Evolutionary conservation across 73 alveolate species (phyloP).

Genomic region (Tetrahymena malaccensis): DNA sequence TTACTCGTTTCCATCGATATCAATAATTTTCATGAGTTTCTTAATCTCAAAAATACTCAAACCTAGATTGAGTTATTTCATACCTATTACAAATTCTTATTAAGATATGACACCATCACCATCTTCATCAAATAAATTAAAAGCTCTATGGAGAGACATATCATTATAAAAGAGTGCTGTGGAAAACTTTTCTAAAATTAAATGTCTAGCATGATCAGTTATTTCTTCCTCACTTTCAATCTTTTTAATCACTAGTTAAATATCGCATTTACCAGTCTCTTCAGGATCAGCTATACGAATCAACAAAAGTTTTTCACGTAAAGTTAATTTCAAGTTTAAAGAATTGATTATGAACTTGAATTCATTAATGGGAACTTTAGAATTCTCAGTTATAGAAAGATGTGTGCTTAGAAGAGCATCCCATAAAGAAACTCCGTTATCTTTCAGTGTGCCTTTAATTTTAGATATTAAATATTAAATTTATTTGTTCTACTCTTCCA

Average conservation of each 20-base stretch:
- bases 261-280: neutral
- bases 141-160: neutral
- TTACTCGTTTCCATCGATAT: neutral
- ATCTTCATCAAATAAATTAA: neutral
- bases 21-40: neutral
- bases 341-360: neutral
- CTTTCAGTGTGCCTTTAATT: neutral
- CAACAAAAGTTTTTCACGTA: neutral
- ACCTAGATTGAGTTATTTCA: neutral
- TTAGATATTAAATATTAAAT: neutral
- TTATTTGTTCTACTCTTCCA: neutral
- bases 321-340: neutral
- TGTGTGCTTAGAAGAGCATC: neutral
- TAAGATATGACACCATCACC: neutral
- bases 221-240: neutral
- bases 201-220: neutral
- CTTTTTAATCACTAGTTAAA: neutral
- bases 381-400: neutral
- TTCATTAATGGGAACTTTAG: neutral
- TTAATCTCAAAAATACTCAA: neutral
- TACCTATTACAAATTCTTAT: neutral
- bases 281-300: neutral
- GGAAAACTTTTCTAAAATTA: neutral
- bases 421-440: neutral
- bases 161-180: neutral